A percentile compares a stretch with the other conserved stretches of the same genome.
Conservation (phyloP, 2,329 filamentous ascomycete species). For the Apiospora malaysiana region DNA sequence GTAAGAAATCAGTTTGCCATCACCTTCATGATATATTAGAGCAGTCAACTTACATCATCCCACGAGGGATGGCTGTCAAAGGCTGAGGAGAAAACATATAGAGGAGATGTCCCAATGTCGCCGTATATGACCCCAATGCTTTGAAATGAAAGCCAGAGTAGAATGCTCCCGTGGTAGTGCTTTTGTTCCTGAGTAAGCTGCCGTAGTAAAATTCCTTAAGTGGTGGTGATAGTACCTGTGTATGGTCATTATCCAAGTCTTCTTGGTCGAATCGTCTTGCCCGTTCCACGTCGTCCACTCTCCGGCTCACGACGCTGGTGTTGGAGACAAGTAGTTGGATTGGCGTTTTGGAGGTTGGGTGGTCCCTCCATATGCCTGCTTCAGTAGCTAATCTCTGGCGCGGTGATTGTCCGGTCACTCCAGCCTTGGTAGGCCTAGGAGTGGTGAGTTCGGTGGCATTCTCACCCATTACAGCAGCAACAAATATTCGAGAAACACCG, state of each 20-base stretch:
- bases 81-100: conserved; percentile 73
- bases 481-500: not conserved
- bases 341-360: not conserved
- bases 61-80: conserved; percentile 60
- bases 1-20: not conserved
- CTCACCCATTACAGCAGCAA: not conserved
- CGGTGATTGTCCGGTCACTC: not conserved
- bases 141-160: conserved; percentile 60
- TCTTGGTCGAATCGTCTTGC: conserved; percentile 2
- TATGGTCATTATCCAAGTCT: not conserved
- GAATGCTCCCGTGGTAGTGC: conserved; percentile 21
- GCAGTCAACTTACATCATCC: conserved; percentile 45
- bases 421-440: not conserved
- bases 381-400: not conserved
- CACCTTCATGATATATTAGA: not conserved
- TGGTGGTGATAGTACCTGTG: not conserved
- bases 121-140: conserved; percentile 69
- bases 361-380: not conserved
- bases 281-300: not conserved
- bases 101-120: conserved; percentile 64
- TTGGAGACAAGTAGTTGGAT: not conserved
- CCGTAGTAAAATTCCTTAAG: not conserved
- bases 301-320: not conserved
- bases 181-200: not conserved
- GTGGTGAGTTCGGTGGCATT: not conserved